A percentile compares a stretch with the other conserved stretches of the same genome.
phyloP scores from a whole-genome alignment of 768 basidiomycete species.

The Termitomyces sp. region DNA sequence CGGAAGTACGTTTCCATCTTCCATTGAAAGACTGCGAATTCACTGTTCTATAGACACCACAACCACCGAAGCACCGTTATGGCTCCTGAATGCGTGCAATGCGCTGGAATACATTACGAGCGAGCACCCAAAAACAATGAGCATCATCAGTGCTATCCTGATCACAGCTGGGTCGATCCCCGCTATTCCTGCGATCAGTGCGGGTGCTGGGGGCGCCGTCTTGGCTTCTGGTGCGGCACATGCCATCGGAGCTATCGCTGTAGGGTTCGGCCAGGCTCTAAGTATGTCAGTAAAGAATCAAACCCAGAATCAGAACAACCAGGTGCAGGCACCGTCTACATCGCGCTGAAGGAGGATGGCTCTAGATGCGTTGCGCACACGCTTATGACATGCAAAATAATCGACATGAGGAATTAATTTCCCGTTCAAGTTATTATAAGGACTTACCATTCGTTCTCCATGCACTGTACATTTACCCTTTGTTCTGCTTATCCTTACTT shows the following conservation, averaged over 20 bases:
- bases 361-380: background rate
- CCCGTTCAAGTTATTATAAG: background rate
- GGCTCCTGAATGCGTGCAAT: constrained; percentile 75
- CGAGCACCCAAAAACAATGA: constrained; percentile 77
- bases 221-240: constrained; percentile 74
- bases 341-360: constrained; percentile 5
- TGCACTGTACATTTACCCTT: constrained; percentile 11
- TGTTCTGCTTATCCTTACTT: constrained; percentile 1
- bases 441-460: constrained; percentile 1
- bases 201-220: constrained; percentile 69
- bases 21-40: background rate
- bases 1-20: constrained; percentile 17
- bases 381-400: background rate
- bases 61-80: constrained; percentile 60
- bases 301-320: constrained; percentile 19
- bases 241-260: constrained; percentile 76
- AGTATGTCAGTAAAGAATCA: constrained; percentile 33
- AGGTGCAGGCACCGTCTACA: constrained; percentile 18
- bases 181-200: constrained; percentile 64
- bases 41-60: constrained; percentile 31
- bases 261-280: constrained; percentile 62
- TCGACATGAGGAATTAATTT: background rate
- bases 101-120: constrained; percentile 72
- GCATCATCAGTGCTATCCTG: constrained; percentile 70
- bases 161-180: constrained; percentile 79